These are phyloP conservation scores for Komagataella mondaviorum DNA, from an alignment of 805 yeast species.

Conservation along the genomic window DNA sequence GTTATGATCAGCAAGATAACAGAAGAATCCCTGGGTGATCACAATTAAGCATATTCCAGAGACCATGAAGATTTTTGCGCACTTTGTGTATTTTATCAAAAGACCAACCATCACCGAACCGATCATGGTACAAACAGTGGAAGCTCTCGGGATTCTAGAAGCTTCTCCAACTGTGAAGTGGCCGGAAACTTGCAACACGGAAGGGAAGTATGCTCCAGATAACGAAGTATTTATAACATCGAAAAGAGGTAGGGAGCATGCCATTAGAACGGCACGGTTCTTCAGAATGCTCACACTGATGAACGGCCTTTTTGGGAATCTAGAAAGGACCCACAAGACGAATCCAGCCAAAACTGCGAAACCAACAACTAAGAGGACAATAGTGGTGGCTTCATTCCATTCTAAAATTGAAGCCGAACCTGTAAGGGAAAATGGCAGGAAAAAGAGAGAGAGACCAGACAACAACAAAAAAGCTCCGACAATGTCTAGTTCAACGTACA, in stretches of 20 bases:
- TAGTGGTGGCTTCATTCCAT: background rate
- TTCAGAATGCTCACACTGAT: background rate
- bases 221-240: background rate
- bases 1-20: background rate
- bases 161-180: background rate
- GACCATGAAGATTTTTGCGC: background rate
- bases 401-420: background rate
- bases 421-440: background rate
- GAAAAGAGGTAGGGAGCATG: background rate
- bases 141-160: background rate
- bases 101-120: background rate
- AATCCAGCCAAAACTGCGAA: background rate
- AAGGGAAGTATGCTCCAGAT: background rate
- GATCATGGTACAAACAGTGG: background rate
- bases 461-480: background rate
- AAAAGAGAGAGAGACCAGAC: background rate
- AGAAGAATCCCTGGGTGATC: background rate
- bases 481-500: constrained; percentile 2
- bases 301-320: background rate
- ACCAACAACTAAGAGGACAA: background rate
- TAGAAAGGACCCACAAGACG: background rate
- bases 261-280: background rate
- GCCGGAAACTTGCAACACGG: background rate
- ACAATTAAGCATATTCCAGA: background rate
- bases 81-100: background rate